Evolutionary conservation across 305 asterid species (phyloP), one percentile per base, ranked within the genome.

Genomic region (Withania somnifera): DNA sequence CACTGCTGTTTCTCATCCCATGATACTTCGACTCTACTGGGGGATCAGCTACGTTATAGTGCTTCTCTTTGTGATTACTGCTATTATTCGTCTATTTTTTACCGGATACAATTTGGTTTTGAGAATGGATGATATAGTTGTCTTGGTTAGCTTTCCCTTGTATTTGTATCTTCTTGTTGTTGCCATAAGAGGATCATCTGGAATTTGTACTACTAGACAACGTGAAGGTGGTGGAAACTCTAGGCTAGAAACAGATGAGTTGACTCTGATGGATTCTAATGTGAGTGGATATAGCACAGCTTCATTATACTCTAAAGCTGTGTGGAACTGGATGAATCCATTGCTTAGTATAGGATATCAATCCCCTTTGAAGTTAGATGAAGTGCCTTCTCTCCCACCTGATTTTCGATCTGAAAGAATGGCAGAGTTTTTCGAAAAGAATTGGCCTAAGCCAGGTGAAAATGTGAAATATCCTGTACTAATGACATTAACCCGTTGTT

Each of bases 261-360:
- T 86, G 36, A 30, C 60, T 81, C 52, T 45, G 45, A 20, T n/a
- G 9, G 84, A 86, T 42, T 56, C 84, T 63, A 83, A 88, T 54
- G 85, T 90, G 50, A 91, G 94, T 84, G 90, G 87, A 77, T 92
- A 83, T 75, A 92, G 90, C 5, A 78, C 87, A 6, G 95, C 95
- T 66, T 92, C 97, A 2, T 40, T 89, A 40, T 30, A 91, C 20
- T 92, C 97, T 2, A 86, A 81, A 85, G 91, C 89, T 7, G 57
- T 82, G 58, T 92, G 93, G 92, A 52, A 77, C 53, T 92, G 97
- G 97, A 79, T 92, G 94, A 91, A 90, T 85, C 93, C 96, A 0
- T 38, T 93, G 13, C 84, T 93, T 80, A 80, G 78, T 6, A 90
- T 89, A 66, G 97, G 96, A 11, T 90, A 89, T 60, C 73, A 83